phyloP scores from a whole-genome alignment of 2,329 filamentous ascomycete species.

The Colletotrichum tamarilloi region DNA sequence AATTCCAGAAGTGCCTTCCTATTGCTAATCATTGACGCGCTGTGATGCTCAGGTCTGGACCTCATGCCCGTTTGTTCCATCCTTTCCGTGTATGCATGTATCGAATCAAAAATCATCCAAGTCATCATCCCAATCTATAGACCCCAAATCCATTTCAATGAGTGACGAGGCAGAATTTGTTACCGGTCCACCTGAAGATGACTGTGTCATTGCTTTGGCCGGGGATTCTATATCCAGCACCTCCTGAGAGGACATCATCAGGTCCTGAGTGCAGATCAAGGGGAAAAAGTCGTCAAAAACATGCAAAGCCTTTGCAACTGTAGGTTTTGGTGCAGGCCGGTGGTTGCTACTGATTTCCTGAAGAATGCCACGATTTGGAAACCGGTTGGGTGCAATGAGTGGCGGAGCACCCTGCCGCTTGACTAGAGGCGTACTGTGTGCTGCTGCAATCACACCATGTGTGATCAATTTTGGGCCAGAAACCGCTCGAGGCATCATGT shows the following conservation, averaged over 20 bases:
- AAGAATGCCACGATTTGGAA: neutral
- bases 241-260: constrained; percentile 59
- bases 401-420: neutral
- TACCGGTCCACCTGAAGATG: constrained; percentile 5
- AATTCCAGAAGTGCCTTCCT: neutral
- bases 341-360: constrained; percentile 17
- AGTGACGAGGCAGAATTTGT: neutral
- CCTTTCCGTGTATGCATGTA: neutral
- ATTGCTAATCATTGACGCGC: neutral
- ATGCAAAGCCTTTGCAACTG: neutral
- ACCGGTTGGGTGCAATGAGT: neutral
- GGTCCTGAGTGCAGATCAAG: constrained; percentile 58
- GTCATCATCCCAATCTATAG: constrained; percentile 34
- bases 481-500: neutral
- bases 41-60: neutral
- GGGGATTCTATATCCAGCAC: constrained; percentile 53
- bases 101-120: constrained; percentile 32
- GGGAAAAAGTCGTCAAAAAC: constrained; percentile 38
- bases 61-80: neutral
- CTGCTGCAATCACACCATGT: neutral
- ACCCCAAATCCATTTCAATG: constrained; percentile 23
- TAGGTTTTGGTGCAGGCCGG: neutral
- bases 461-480: neutral
- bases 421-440: neutral
- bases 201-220: constrained; percentile 15